phyloP scores from a whole-genome alignment of 2,329 filamentous ascomycete species.

The Fusarium sororula region DNA sequence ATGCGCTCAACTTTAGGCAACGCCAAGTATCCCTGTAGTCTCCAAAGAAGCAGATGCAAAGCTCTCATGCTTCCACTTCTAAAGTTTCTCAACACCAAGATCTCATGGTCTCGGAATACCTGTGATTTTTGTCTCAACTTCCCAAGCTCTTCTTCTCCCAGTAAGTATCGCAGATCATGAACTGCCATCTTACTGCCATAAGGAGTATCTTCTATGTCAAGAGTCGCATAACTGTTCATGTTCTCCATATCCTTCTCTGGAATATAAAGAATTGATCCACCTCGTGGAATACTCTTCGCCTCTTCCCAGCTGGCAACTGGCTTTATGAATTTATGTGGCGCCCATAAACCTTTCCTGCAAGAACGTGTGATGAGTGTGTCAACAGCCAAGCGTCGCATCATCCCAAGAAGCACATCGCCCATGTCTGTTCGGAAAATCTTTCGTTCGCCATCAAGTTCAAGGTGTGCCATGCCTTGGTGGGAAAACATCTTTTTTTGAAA shows the following conservation, averaged over 20 bases:
- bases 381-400: slow-evolving; percentile 58
- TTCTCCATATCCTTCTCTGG: slow-evolving; percentile 33
- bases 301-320: slow-evolving; percentile 57
- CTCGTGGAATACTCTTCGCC: slow-evolving; percentile 49
- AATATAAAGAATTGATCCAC: slow-evolving; percentile 59
- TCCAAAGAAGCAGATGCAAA: slow-evolving; percentile 65
- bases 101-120: slow-evolving; percentile 49
- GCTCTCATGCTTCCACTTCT: slow-evolving; percentile 51
- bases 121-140: slow-evolving; percentile 49
- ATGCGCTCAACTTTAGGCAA: slow-evolving; percentile 2
- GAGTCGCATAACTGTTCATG: slow-evolving; percentile 55
- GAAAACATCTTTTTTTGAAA: slow-evolving; percentile 22
- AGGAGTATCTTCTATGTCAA: slow-evolving; percentile 50
- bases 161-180: slow-evolving; percentile 60
- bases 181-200: slow-evolving; percentile 56
- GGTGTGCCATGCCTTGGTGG: slow-evolving; percentile 42
- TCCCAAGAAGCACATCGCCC: slow-evolving; percentile 59
- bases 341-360: slow-evolving; percentile 5
- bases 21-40: slow-evolving; percentile 64
- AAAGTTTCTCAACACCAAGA: slow-evolving; percentile 55
- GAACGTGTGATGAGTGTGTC: slow-evolving; percentile 52
- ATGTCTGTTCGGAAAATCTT: slow-evolving; percentile 61
- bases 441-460: background rate
- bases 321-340: slow-evolving; percentile 50
- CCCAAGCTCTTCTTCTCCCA: slow-evolving; percentile 58